Percentiles rank a stretch among this genome's conserved stretches.
phyloP scores from a whole-genome alignment of 2,329 filamentous ascomycete genomes.

The Leptodontidium sp. region DNA sequence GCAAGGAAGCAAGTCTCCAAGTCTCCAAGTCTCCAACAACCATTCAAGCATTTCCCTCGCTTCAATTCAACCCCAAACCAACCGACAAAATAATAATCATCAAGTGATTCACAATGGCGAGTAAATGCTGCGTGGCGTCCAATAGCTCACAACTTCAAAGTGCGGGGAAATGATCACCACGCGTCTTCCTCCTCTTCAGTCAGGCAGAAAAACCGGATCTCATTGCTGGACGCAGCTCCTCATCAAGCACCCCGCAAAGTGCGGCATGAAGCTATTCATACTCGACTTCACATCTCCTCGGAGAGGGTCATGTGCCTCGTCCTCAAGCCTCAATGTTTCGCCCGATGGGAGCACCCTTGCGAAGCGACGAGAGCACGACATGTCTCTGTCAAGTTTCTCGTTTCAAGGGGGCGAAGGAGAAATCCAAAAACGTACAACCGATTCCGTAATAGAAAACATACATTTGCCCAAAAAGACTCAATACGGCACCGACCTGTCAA shows the following conservation, averaged over 20 bases:
- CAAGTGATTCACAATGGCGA: constrained; percentile 2
- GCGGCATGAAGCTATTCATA: constrained; percentile 31
- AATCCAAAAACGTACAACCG: background rate
- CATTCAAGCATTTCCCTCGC: background rate
- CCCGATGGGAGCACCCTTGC: constrained; percentile 5
- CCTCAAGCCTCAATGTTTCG: background rate
- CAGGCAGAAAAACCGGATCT: background rate
- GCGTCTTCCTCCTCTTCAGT: background rate
- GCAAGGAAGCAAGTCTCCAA: background rate
- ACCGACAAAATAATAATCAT: background rate
- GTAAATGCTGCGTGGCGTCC: constrained; percentile 4
- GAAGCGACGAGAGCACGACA: background rate
- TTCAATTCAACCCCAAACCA: background rate
- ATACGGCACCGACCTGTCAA: background rate
- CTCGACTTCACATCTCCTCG: constrained; percentile 38
- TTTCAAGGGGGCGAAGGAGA: background rate
- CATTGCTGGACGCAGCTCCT: constrained; percentile 1
- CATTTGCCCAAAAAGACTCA: background rate
- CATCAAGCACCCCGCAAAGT: constrained; percentile 34
- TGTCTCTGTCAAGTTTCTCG: background rate
- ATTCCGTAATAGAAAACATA: background rate
- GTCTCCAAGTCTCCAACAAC: too few relatives aligned
- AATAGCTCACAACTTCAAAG: constrained; percentile 13
- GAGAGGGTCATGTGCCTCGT: constrained; percentile 34
- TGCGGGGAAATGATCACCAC: constrained; percentile 24